phyloP scores from a whole-genome alignment of 345 rosid genomes.

The Eucalyptus polybractea region DNA sequence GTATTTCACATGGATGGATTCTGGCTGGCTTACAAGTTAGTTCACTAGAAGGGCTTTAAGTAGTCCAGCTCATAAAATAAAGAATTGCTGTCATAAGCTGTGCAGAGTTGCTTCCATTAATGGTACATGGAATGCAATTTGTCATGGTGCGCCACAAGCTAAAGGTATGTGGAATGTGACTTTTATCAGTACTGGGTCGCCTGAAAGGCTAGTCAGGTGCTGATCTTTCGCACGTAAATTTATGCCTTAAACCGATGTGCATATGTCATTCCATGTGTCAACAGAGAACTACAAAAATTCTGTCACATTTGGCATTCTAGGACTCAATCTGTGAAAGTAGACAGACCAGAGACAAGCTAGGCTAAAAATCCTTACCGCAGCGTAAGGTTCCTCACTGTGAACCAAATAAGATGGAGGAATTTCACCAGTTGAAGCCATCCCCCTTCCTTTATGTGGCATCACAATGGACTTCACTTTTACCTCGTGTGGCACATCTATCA shows the following conservation, averaged over 20 bases:
- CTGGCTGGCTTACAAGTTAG: not conserved
- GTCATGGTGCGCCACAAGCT: not conserved
- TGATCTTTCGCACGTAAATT: not conserved
- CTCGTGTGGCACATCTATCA: constrained; percentile 28
- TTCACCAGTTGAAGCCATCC: constrained; percentile 43
- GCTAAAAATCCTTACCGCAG: constrained; percentile 23
- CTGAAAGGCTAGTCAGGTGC: not conserved
- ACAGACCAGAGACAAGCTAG: not conserved
- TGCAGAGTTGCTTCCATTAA: too few species aligned
- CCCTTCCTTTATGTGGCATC: constrained; percentile 62
- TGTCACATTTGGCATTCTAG: not conserved
- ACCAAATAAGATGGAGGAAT: constrained; percentile 60
- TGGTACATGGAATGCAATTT: too few species aligned
- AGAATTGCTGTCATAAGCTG: too few species aligned
- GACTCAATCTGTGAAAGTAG: not conserved
- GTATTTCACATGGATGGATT: not conserved
- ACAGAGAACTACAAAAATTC: not conserved
- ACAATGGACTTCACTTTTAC: constrained; percentile 25
- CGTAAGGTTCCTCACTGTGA: constrained; percentile 65
- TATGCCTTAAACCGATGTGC: not conserved
- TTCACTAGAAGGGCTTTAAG: not conserved
- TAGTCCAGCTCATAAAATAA: too few species aligned
- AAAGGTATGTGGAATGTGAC: not conserved
- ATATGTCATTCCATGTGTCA: not conserved
- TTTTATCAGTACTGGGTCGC: not conserved